Conservation (phyloP, 164 flowering plant genomes). For the Aristolochia contorta region DNA sequence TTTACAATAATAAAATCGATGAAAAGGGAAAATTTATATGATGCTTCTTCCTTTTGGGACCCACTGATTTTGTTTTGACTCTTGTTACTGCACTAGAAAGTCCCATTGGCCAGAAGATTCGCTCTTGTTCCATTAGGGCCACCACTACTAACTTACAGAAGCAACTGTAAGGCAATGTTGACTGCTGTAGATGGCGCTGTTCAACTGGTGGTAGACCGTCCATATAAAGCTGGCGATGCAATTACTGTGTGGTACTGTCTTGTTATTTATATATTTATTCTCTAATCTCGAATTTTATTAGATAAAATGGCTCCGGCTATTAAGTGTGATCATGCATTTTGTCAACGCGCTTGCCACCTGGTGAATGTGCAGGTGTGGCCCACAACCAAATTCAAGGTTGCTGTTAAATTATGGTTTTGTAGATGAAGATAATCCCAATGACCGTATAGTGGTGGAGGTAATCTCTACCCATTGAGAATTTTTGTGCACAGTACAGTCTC, state of each 20-base stretch:
- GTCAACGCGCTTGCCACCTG: too few relatives aligned
- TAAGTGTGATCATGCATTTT: too few relatives aligned
- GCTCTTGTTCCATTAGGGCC: constrained; percentile 98
- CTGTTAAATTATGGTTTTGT: constrained; percentile 95
- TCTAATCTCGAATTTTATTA: too few relatives aligned
- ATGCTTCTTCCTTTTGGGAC: background rate
- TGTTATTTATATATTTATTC: background rate
- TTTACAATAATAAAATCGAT: too few relatives aligned
- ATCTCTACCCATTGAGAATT: background rate
- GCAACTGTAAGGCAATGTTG: constrained; percentile 94
- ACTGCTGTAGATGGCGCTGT: constrained; percentile 77
- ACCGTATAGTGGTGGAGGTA: constrained; percentile 78
- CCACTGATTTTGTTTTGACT: background rate
- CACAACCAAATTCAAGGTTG: constrained; percentile 91
- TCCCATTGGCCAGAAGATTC: constrained; percentile 90
- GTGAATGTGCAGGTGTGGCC: constrained; percentile 74
- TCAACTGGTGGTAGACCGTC: constrained; percentile 84
- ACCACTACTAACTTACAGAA: constrained; percentile 80
- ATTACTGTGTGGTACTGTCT: constrained; percentile 69
- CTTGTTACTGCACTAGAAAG: constrained; percentile 44
- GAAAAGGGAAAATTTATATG: too few relatives aligned
- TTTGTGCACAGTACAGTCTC: background rate
- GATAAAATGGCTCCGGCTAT: too few relatives aligned
- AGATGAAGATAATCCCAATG: constrained; percentile 89
- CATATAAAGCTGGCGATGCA: constrained; percentile 84